These are phyloP conservation scores for Monsonia emarginata DNA, from an alignment of 441 rosid species.

Conservation along the genomic window DNA sequence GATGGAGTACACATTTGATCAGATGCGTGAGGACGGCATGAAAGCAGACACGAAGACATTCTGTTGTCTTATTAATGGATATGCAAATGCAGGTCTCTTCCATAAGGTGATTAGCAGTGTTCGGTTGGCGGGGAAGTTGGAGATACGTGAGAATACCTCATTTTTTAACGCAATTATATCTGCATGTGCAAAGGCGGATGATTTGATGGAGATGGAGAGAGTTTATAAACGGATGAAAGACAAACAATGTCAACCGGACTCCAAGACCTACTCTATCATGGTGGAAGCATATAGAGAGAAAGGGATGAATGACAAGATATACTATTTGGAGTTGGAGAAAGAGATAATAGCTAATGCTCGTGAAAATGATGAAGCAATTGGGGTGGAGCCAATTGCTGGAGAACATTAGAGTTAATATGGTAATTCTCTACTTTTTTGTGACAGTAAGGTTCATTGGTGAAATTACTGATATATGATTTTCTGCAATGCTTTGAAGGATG, in stretches of 20 bases:
- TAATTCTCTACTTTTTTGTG: not conserved
- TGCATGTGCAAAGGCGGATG: slow-evolving; percentile 71
- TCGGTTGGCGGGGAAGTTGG: slow-evolving; percentile 58
- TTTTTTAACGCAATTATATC: slow-evolving; percentile 62
- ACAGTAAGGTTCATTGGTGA: not conserved
- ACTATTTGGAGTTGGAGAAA: slow-evolving; percentile 60
- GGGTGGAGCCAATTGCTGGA: not conserved
- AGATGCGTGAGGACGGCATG: slow-evolving; percentile 77
- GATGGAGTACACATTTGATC: slow-evolving; percentile 78
- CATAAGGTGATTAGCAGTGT: slow-evolving; percentile 67
- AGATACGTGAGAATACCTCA: slow-evolving; percentile 58
- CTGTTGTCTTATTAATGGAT: slow-evolving; percentile 75
- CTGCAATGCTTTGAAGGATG: not conserved
- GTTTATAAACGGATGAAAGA: slow-evolving; percentile 70
- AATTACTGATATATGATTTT: not conserved
- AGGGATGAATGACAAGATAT: slow-evolving; percentile 75
- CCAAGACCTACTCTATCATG: slow-evolving; percentile 55
- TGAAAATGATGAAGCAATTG: slow-evolving; percentile 14
- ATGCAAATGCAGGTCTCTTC: slow-evolving; percentile 71
- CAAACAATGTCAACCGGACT: slow-evolving; percentile 44
- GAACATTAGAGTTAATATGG: not conserved
- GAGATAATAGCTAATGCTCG: slow-evolving; percentile 20
- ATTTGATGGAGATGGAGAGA: slow-evolving; percentile 86
- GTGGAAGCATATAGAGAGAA: slow-evolving; percentile 58
- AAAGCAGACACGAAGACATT: slow-evolving; percentile 82